Conservation (phyloP, 2,329 filamentous ascomycete species). For the Pseudocercospora fijiensis region DNA sequence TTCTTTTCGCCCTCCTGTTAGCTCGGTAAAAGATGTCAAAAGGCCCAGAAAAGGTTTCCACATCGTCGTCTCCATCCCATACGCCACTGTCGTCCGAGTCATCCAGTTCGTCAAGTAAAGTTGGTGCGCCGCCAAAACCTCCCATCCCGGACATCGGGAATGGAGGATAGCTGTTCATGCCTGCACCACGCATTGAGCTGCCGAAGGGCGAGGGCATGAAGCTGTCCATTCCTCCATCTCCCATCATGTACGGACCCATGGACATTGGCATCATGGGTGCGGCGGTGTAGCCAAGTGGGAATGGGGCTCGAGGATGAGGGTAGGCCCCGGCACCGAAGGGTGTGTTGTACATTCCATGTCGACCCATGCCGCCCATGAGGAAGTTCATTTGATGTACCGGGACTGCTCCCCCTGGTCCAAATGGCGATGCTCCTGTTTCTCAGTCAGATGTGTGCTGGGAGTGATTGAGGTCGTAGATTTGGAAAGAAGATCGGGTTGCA, state of each 20-base stretch:
- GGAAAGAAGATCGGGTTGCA: neutral
- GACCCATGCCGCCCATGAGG: constrained; percentile 16
- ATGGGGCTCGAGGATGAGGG: constrained; percentile 18
- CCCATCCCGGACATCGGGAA: neutral
- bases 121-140: neutral
- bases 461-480: neutral
- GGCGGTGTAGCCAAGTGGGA: constrained; percentile 11
- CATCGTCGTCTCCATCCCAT: constrained; percentile 58
- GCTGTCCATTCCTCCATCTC: constrained; percentile 5
- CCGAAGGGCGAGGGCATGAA: neutral
- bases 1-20: neutral
- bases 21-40: neutral
- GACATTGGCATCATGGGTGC: constrained; percentile 7
- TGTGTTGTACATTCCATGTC: constrained; percentile 9
- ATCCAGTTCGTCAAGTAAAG: neutral
- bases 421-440: constrained; percentile 16
- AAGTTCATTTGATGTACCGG: constrained; percentile 28
- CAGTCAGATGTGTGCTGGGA: neutral
- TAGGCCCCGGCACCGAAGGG: constrained; percentile 23
- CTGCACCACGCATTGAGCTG: neutral
- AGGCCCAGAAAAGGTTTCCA: constrained; percentile 52
- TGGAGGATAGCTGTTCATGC: neutral
- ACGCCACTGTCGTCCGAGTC: constrained; percentile 73
- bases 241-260: neutral
- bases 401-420: constrained; percentile 15